phyloP scores from a whole-genome alignment of 257 asterid species.

The Fraxinus anomala region DNA sequence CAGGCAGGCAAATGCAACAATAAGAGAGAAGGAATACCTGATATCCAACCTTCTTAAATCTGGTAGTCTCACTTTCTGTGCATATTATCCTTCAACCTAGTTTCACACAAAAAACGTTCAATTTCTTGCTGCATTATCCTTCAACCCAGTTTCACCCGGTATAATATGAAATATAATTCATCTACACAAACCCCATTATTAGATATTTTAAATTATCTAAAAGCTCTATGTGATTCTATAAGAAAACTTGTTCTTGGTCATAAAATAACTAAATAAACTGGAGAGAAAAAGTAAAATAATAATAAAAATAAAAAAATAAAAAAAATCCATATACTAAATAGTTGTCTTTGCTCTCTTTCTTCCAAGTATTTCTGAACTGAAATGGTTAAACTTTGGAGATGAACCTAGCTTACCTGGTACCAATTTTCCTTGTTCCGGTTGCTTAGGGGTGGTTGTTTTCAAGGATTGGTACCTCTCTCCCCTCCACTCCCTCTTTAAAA shows the following conservation, averaged over 20 bases:
- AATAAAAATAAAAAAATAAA: not conserved
- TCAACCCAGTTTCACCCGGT: not conserved
- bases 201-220: not conserved
- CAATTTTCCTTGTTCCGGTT: not conserved
- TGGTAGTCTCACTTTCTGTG: conserved; percentile 50
- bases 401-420: conserved; percentile 9
- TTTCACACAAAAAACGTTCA: not conserved
- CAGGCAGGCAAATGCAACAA: conserved; percentile 84
- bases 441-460: too few species aligned
- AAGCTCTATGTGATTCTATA: not conserved
- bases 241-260: not conserved
- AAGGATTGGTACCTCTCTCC: too few species aligned
- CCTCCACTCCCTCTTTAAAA: too few species aligned
- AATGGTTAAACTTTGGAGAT: conserved; percentile 3
- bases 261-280: not conserved
- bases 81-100: not conserved
- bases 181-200: not conserved
- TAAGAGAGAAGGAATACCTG: conserved; percentile 89
- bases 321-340: not conserved
- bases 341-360: not conserved
- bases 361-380: conserved; percentile 3
- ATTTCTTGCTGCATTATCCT: conserved; percentile 8
- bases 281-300: not conserved
- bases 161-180: not conserved
- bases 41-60: conserved; percentile 91